Base-by-base conservation (phyloP, 192 early-diverging fungal species). In the Phlyctochytrium planicorne region DNA sequence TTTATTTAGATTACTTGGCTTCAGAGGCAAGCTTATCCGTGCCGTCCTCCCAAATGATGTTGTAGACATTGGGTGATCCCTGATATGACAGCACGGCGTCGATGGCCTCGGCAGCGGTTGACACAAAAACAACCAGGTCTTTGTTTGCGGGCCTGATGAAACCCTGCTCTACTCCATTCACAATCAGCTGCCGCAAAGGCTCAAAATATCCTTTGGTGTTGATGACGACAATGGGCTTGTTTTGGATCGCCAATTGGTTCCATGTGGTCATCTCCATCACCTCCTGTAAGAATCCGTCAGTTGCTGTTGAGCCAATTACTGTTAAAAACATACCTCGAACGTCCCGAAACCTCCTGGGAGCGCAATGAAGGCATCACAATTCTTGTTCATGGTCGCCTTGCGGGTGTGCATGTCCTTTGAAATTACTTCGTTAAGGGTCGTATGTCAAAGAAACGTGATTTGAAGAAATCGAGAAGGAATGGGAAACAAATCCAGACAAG, bases 341-440 rank as follows among this genome's bases (percentile, higher is more conserved):
- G 30, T n/a, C n/a, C 91, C 91, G 66, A 81, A 89, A 2, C 94
- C 94, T 24, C 94, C 94, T 0, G 94, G 94, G 36, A 96, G 78
- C 16, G 90, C 87, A 25, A 94, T 80, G 65, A 94, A 96, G 2
- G 87, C 91, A 62, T 82, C 76, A 23, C 82, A 70, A 61, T 82
- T 65, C 30, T 91, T 82, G 68, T 79, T 84, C 87, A 96, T 90
- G 70, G 80, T 67, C 24, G 72, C 72, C 74, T 96, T 96, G 69
- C 94, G 84, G 34, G 86, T 79, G 52, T 94, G 92, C 94, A 96
- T 94, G 75, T 89, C 89, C n/a, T n/a, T n/a, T n/a, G n/a, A n/a
- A n/a, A n/a, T n/a, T n/a, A n/a, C n/a, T n/a, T n/a, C n/a, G n/a
- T n/a, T n/a, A n/a, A n/a, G n/a, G n/a, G n/a, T n/a, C n/a, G n/a